Evolutionary conservation across 306 rosid species (phyloP), one percentile per base, ranked within the genome.

Genomic region (Begonia masoniana): DNA sequence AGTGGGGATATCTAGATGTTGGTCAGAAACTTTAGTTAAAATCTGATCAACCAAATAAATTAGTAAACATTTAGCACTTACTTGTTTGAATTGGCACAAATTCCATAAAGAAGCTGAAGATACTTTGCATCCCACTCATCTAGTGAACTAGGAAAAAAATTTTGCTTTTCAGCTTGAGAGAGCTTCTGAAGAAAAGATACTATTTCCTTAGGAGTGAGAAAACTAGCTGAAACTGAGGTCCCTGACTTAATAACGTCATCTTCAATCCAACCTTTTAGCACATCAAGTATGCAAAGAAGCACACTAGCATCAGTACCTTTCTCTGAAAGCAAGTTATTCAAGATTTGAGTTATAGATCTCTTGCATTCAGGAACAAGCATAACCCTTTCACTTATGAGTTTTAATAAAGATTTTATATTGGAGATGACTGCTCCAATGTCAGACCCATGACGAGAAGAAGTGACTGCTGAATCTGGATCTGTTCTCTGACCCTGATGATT

Each of bases 211-310:
- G 80, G 78, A 57, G 73, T 64, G 67, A 92, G 87, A 70, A 82
- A 52, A 76, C 73, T 75, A 49, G 88, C 55, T 14, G 71, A 31
- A 56, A 66, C 77, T 56, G 96, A 73, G 31, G 79, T 35, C 71
- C 96, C 99, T 74, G 81, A 84, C 75, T 74, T 92, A 57, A 77
- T 65, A 52, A 68, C 68, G 68, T 92, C 96, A 56, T 86, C 93
- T 68, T 86, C 99, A 71, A 92, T 68, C 96, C 99, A 92, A 68
- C 96, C 95, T 74, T 83, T 86, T 68, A 86, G 74, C 68, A 92
- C 95, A 75, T 82, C 96, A 66, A 92, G 93, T 75, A 87, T 86
- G 93, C 93, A 86, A 58, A 92, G 84, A 59, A 92, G 84, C 61
- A 92, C 95, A 67, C 89, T 79, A 42, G 93, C 85, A 79, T 92